Evolutionary conservation across 176 grass and related monocot species (phyloP).

Genomic region (Oryza australiensis): DNA sequence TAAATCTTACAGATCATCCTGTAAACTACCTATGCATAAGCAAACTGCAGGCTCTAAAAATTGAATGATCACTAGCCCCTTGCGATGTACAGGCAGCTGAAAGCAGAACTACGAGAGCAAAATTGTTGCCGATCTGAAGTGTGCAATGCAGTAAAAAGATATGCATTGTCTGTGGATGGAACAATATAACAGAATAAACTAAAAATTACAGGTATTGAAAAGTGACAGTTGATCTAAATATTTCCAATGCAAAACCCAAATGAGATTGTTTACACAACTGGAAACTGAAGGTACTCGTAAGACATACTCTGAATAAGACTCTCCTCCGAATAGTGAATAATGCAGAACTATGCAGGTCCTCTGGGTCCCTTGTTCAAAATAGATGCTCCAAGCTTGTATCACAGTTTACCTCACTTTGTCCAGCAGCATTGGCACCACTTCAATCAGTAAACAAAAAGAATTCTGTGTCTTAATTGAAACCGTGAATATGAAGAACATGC

Average conservation of each 20-base stretch:
- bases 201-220: neutral
- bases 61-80: neutral
- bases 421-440: conserved; percentile 30
- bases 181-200: neutral
- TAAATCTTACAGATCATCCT: neutral
- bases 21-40: neutral
- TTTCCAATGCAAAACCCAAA: neutral
- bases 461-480: conserved; percentile 44
- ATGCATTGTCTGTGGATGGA: neutral
- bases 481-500: conserved; percentile 44
- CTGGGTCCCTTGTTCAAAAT: neutral
- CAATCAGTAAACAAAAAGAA: conserved; percentile 54
- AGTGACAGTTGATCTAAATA: neutral
- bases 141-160: neutral
- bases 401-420: conserved; percentile 12
- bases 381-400: neutral
- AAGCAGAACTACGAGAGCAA: neutral
- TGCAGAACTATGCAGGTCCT: neutral
- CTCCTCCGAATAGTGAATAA: neutral
- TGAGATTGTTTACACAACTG: neutral
- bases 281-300: neutral
- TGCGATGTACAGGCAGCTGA: neutral
- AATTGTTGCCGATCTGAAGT: neutral
- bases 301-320: neutral
- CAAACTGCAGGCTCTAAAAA: neutral